Conservation (phyloP, 2,329 filamentous ascomycete species). For the Alternaria solani region DNA sequence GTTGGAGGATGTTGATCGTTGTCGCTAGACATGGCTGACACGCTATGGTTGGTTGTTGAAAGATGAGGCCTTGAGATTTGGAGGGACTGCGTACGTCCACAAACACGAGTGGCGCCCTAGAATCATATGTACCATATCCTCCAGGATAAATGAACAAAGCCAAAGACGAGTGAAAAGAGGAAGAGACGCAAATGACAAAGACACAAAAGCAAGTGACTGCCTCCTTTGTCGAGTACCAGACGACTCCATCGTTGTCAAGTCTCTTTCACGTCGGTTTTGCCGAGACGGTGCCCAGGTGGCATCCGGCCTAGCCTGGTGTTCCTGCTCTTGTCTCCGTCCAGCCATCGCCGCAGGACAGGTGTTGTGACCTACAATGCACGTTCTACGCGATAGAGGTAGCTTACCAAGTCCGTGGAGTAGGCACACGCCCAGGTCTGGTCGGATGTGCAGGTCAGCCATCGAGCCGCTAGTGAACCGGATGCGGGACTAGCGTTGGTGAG, state of each 20-base stretch:
- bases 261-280: not conserved
- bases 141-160: not conserved
- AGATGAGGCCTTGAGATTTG: not conserved
- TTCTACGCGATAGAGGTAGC: not conserved
- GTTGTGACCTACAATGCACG: too few relatives aligned
- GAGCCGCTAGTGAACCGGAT: not conserved
- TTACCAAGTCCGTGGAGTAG: not conserved
- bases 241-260: not conserved
- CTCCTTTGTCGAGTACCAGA: not conserved
- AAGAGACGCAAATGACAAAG: not conserved
- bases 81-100: not conserved
- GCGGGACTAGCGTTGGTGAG: conserved; percentile 13
- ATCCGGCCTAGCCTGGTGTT: not conserved
- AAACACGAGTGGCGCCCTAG: not conserved
- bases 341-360: not conserved
- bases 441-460: not conserved
- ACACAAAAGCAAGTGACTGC: not conserved
- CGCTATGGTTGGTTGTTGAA: not conserved
- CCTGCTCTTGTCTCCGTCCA: not conserved
- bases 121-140: not conserved
- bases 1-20: not conserved
- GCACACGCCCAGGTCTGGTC: not conserved
- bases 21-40: not conserved
- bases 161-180: not conserved
- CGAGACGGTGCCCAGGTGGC: not conserved